These are phyloP conservation scores for Leccinum boreale DNA, from an alignment of 768 basidiomycete species.

Conservation along the genomic window DNA sequence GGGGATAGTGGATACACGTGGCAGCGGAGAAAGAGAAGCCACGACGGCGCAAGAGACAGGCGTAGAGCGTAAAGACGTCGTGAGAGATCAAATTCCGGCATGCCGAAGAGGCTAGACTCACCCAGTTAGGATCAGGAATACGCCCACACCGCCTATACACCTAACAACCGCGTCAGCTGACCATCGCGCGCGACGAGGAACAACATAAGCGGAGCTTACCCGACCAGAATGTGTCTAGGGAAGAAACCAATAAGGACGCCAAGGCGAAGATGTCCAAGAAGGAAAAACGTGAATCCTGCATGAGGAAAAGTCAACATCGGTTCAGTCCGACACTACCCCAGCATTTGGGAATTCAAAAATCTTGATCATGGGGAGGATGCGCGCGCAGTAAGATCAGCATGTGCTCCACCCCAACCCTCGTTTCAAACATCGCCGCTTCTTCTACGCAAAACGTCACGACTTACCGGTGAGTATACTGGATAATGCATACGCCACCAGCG, in stretches of 20 bases:
- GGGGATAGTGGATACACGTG: neutral
- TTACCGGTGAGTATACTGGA: constrained; percentile 84
- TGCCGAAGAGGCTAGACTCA: constrained; percentile 29
- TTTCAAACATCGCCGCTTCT: neutral
- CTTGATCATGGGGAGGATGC: neutral
- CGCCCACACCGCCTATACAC: constrained; percentile 94
- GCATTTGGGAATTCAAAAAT: constrained; percentile 16
- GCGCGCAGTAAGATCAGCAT: neutral
- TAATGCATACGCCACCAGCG: constrained; percentile 82
- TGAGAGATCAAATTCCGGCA: neutral
- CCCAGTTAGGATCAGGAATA: constrained; percentile 90
- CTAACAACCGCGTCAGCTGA: constrained; percentile 28
- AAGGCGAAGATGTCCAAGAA: constrained; percentile 80
- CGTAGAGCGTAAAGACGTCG: neutral
- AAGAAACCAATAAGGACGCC: constrained; percentile 93
- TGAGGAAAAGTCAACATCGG: constrained; percentile 3
- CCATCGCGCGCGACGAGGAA: neutral
- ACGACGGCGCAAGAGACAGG: neutral
- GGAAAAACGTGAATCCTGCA: constrained; percentile 63
- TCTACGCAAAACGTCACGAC: constrained; percentile 9
- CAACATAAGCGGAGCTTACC: constrained; percentile 44
- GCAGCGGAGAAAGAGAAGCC: neutral
- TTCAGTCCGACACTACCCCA: neutral
- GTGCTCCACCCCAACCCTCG: neutral
- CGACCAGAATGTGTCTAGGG: constrained; percentile 95